Conservation (phyloP, 2,329 filamentous ascomycete species). For the Aspergillus flavus region DNA sequence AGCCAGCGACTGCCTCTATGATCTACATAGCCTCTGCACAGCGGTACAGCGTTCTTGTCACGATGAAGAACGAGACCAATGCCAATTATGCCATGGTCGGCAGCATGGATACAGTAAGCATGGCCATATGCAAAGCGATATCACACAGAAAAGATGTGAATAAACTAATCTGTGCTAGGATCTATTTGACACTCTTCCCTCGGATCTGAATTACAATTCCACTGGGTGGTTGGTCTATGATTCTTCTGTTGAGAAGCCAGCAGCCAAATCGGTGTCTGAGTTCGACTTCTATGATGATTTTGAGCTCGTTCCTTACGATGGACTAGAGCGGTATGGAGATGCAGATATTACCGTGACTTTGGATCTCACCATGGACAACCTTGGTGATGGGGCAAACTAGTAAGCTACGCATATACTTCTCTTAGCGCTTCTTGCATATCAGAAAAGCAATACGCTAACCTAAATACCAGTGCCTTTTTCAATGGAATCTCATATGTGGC, state of each 20-base stretch:
- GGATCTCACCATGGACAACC: slow-evolving; percentile 68
- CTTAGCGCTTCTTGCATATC: neutral
- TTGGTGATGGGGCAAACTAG: slow-evolving; percentile 38
- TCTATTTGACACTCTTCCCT: slow-evolving; percentile 18
- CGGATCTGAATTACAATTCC: slow-evolving; percentile 36
- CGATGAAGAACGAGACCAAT: slow-evolving; percentile 62
- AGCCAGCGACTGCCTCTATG: slow-evolving; percentile 61
- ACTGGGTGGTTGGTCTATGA: slow-evolving; percentile 67
- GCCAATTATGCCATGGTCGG: slow-evolving; percentile 66
- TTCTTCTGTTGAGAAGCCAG: slow-evolving; percentile 50
- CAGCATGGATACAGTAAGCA: slow-evolving; percentile 27
- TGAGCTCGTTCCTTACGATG: slow-evolving; percentile 69
- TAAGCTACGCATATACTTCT: neutral
- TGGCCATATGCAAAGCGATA: neutral
- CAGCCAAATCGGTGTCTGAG: slow-evolving; percentile 22
- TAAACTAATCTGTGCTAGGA: neutral
- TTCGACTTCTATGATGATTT: slow-evolving; percentile 77
- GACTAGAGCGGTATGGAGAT: slow-evolving; percentile 59
- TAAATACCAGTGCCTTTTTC: slow-evolving; percentile 17
- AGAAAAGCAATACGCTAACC: no score
- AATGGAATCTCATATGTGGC: slow-evolving; percentile 34
- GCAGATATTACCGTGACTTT: slow-evolving; percentile 66
- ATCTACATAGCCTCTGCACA: slow-evolving; percentile 71
- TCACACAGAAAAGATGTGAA: no score
- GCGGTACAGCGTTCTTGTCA: slow-evolving; percentile 58